Conservation (phyloP, 768 basidiomycete species). For the Amanita brunnescens region DNA sequence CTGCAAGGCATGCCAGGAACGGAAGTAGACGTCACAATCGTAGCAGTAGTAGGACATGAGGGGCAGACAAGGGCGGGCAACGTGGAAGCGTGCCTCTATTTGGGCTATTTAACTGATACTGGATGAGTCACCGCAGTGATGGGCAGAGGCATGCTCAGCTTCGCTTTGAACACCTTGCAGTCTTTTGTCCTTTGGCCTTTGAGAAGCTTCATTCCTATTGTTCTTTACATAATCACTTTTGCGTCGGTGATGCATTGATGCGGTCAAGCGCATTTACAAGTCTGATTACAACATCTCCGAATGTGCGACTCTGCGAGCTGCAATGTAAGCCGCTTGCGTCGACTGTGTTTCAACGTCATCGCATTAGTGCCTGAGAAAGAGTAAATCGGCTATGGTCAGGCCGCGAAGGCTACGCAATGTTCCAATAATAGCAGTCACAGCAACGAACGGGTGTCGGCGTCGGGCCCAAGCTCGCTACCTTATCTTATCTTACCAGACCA, state of each 20-base stretch:
- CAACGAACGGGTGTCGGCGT: slow-evolving; percentile 10
- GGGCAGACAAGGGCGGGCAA: neutral
- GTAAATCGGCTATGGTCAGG: neutral
- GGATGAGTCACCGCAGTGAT: too few relatives aligned
- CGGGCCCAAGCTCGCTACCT: neutral
- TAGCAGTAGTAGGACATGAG: slow-evolving; percentile 27
- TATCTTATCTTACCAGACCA: slow-evolving; percentile 5
- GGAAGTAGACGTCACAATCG: slow-evolving; percentile 39
- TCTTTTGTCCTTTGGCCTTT: too few relatives aligned
- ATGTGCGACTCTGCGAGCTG: too few relatives aligned
- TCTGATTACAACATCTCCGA: too few relatives aligned
- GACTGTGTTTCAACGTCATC: too few relatives aligned
- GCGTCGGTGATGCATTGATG: too few relatives aligned
- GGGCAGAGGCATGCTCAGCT: too few relatives aligned
- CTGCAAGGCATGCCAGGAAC: slow-evolving; percentile 24
- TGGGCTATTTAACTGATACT: neutral
- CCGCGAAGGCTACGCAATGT: neutral
- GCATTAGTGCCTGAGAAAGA: neutral
- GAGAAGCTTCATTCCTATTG: too few relatives aligned
- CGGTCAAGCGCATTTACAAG: too few relatives aligned
- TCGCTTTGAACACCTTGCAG: too few relatives aligned
- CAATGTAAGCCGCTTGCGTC: too few relatives aligned
- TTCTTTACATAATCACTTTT: too few relatives aligned
- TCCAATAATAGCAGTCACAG: slow-evolving; percentile 23
- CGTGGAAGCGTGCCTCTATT: neutral